These are phyloP conservation scores for Scorias spongiosa DNA, from an alignment of 2,329 filamentous ascomycete species.

Conservation along the genomic window DNA sequence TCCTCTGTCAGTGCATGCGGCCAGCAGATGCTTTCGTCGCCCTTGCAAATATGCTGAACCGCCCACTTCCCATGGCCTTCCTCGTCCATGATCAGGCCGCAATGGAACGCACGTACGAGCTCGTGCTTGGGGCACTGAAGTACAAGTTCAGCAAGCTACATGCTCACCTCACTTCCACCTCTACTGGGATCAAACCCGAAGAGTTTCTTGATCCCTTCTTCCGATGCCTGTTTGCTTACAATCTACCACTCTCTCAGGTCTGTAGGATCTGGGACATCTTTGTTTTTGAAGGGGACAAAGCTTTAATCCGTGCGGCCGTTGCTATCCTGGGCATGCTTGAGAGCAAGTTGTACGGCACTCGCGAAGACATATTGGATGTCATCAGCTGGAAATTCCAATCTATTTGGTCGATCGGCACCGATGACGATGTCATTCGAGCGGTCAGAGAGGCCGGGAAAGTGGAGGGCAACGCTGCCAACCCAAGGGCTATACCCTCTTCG, in stretches of 20 bases:
- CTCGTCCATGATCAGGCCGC: slow-evolving; percentile 55
- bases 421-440: slow-evolving; percentile 25
- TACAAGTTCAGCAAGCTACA: slow-evolving; percentile 51
- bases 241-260: slow-evolving; percentile 29
- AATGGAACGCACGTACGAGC: slow-evolving; percentile 52
- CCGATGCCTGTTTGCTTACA: slow-evolving; percentile 18
- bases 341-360: slow-evolving; percentile 31
- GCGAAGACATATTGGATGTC: slow-evolving; percentile 28
- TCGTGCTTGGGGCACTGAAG: slow-evolving; percentile 51
- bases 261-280: slow-evolving; percentile 68
- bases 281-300: slow-evolving; percentile 63
- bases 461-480: not conserved
- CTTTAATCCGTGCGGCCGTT: slow-evolving; percentile 56
- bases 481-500: not conserved
- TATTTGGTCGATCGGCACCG: slow-evolving; percentile 19
- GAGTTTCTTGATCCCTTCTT: slow-evolving; percentile 21
- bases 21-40: slow-evolving; percentile 52
- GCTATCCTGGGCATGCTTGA: slow-evolving; percentile 45
- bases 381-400: slow-evolving; percentile 26
- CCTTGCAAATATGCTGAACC: slow-evolving; percentile 64
- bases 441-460: slow-evolving; percentile 24
- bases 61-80: slow-evolving; percentile 59
- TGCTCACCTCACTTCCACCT: slow-evolving; percentile 41
- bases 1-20: slow-evolving; percentile 56
- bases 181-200: slow-evolving; percentile 19